These are phyloP conservation scores for Desmodesmus armatus DNA, from an alignment of 139 green algal species.

Conservation along the genomic window DNA sequence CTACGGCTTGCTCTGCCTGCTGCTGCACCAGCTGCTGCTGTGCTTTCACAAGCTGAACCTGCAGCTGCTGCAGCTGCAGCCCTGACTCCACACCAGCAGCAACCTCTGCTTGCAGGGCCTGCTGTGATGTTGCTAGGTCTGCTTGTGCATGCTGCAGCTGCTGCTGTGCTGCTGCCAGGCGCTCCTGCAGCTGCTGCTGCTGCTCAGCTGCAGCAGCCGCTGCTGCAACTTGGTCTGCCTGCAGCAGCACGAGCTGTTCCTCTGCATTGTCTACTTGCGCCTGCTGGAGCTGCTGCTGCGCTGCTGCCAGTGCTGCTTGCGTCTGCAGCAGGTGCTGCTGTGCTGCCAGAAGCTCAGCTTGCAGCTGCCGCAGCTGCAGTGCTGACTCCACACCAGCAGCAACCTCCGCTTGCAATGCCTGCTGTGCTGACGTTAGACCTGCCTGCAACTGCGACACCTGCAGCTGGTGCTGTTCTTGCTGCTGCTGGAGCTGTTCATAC, in stretches of 20 bases:
- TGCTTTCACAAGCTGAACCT: not conserved
- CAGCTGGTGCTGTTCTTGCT: conserved; percentile 11
- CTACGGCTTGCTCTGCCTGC: not conserved
- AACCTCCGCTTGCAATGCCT: not conserved
- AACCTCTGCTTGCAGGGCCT: not conserved
- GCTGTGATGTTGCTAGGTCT: not conserved
- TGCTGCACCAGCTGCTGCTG: not conserved
- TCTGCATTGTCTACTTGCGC: not conserved
- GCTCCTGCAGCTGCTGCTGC: not conserved
- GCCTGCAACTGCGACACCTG: not conserved
- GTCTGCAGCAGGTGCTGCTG: not conserved
- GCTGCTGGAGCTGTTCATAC: not conserved
- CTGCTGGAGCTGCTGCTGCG: not conserved
- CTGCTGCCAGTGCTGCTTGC: not conserved
- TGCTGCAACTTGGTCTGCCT: not conserved
- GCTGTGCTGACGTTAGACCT: not conserved
- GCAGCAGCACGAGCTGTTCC: not conserved
- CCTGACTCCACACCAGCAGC: not conserved
- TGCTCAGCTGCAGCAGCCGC: not conserved
- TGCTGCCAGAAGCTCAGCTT: no score
- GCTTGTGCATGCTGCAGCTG: not conserved
- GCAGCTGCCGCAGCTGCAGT: not conserved
- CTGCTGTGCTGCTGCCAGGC: not conserved
- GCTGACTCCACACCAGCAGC: no score
- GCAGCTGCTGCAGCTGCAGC: not conserved